Base-by-base conservation (phyloP, 1,139 yeast genomes). In the Candida sp. region DNA sequence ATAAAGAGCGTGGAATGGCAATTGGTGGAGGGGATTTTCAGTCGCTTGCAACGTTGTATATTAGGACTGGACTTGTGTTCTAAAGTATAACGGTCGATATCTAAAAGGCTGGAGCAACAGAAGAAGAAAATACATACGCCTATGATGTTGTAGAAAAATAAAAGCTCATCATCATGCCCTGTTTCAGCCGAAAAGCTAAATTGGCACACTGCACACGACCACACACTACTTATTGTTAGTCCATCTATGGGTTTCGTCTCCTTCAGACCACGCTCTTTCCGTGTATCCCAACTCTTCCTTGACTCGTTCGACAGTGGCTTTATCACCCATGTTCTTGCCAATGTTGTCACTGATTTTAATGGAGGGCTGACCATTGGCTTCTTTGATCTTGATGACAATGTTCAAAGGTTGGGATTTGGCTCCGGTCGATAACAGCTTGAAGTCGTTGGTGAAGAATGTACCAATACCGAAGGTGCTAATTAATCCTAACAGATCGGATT, bases 321-420 rank as follows among this genome's bases (percentile, higher is more conserved):
- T 69, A 61, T 94, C 97, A 34, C 99, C 99, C 81, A 92, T 96
- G 65, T 94, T 92, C 70, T 94, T 96, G 44, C 97, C 96, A 54
- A 85, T 53, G 63, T 94, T 92, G 66, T 94, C 99, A 66, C 97
- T 90, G 54, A 94, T 85, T 70, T 94, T 94, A 51, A 94, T 81
- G 1, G 98, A 90, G 11, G 90, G 93, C 43, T 83, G 70, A 2
- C 96, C 96, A 56, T 84, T 83, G 5, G 91, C 96, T 52, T 80
- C 78, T 35, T 80, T 74, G 49, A 94, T 74, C 70, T 94, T 94
- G 61, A 96, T 92, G 38, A 94, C 99, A 58, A 94, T 94, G 64
- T 96, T 94, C 67, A 94, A 71, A 0, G 99, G 99, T 39, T 79
- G 78, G 1, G 96, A 88, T 61, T 86, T 88, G 6, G 61, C 54